phyloP scores from a whole-genome alignment of 495 filamentous ascomycete species.

The Choiromyces venosus region DNA sequence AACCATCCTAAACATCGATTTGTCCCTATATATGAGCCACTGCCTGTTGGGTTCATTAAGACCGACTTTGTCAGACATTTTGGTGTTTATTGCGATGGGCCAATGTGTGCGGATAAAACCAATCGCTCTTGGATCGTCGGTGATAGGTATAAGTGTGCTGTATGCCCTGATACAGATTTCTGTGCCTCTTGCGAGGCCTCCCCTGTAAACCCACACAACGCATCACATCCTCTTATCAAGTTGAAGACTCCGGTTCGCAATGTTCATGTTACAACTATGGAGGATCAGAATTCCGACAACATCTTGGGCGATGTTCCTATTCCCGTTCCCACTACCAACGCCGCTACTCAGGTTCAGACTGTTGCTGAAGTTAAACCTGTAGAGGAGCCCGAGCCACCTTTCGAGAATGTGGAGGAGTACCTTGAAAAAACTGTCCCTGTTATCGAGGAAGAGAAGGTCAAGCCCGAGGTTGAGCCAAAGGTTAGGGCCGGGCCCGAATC shows the following conservation, averaged over 20 bases:
- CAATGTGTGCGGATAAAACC: constrained; percentile 63
- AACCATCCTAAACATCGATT: constrained; percentile 85
- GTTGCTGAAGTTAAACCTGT: constrained; percentile 65
- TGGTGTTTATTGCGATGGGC: constrained; percentile 93
- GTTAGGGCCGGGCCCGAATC: not conserved
- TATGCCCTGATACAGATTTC: constrained; percentile 95
- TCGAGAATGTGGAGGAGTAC: constrained; percentile 43
- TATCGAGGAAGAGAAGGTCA: constrained; percentile 37
- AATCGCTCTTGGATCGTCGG: constrained; percentile 68
- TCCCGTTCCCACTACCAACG: constrained; percentile 47
- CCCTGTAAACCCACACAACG: constrained; percentile 79
- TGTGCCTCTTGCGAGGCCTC: constrained; percentile 89
- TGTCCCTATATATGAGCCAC: constrained; percentile 74
- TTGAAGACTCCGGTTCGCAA: constrained; percentile 90
- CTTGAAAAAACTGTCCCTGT: constrained; percentile 30
- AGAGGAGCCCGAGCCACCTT: constrained; percentile 39
- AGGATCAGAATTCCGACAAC: constrained; percentile 54
- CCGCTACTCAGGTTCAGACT: constrained; percentile 63
- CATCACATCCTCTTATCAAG: constrained; percentile 91
- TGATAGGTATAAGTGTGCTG: constrained; percentile 91
- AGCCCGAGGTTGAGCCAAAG: constrained; percentile 9
- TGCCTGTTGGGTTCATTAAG: constrained; percentile 47
- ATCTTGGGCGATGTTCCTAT: constrained; percentile 32
- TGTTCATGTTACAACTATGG: constrained; percentile 78
- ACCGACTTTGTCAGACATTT: constrained; percentile 56